phyloP scores from a whole-genome alignment of 2,329 filamentous ascomycete genomes.

The Aspergillus proliferans region DNA sequence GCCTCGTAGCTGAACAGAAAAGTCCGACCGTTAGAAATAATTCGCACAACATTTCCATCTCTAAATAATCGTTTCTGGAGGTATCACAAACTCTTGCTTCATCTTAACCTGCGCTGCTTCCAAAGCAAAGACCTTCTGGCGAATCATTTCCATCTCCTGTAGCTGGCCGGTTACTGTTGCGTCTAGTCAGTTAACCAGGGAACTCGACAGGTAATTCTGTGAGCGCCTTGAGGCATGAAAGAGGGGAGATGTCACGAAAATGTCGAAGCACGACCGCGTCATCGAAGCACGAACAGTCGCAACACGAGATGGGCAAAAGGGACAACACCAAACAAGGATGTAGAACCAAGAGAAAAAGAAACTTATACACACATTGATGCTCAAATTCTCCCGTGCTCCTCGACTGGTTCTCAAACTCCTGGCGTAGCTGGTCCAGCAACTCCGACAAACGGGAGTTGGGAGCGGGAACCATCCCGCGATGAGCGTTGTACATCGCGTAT shows the following conservation, averaged over 20 bases:
- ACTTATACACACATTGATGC: conserved; percentile 54
- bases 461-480: conserved; percentile 71
- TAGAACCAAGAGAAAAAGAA: conserved; percentile 1
- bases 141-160: conserved; percentile 89
- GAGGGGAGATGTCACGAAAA: neutral
- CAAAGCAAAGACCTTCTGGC: conserved; percentile 86
- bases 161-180: conserved; percentile 75
- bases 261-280: neutral
- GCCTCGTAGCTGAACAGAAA: conserved; percentile 71
- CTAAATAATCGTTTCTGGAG: neutral
- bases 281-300: neutral
- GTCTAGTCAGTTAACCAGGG: conserved; percentile 10
- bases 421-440: conserved; percentile 81
- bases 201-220: neutral
- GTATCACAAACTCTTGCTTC: conserved; percentile 73
- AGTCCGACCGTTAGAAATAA: conserved; percentile 12
- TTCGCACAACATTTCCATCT: neutral
- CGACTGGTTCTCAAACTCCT: conserved; percentile 82
- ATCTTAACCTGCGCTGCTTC: conserved; percentile 83
- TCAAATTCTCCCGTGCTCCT: conserved; percentile 81
- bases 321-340: neutral
- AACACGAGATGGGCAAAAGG: neutral
- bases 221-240: neutral
- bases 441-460: conserved; percentile 75
- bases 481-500: conserved; percentile 70